These are phyloP conservation scores for Kwoniella dendrophila DNA, from an alignment of 768 basidiomycete genomes.

Conservation along the genomic window DNA sequence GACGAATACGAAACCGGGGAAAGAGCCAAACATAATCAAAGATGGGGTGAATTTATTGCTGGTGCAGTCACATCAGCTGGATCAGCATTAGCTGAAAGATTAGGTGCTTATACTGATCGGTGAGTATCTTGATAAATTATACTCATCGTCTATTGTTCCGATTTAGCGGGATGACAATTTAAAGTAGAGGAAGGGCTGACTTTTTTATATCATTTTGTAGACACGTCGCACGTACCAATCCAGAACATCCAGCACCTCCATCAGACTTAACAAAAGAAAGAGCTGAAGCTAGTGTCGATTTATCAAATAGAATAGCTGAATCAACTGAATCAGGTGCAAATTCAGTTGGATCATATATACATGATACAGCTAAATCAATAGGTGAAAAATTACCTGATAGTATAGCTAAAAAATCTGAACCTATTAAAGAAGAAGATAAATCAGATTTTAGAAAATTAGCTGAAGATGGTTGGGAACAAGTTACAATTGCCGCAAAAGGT, in stretches of 20 bases:
- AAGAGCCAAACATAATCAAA: conserved; percentile 19
- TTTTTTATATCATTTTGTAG: conserved; percentile 11
- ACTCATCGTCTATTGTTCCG: not conserved
- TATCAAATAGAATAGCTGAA: conserved; percentile 31
- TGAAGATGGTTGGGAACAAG: conserved; percentile 44
- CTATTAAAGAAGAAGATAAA: conserved; percentile 39
- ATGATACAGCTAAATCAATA: conserved; percentile 43
- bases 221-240: conserved; percentile 35
- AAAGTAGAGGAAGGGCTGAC: no score
- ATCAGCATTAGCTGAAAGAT: conserved; percentile 33
- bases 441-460: conserved; percentile 32
- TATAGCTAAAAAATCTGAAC: conserved; percentile 27
- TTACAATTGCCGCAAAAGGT: conserved; percentile 42
- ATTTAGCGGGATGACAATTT: no score
- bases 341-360: conserved; percentile 32
- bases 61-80: conserved; percentile 38
- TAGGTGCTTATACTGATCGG: conserved; percentile 40
- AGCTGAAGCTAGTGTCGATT: conserved; percentile 11
- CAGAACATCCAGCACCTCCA: conserved; percentile 34
- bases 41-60: conserved; percentile 49
- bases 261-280: conserved; percentile 18
- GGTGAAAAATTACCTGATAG: conserved; percentile 38
- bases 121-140: conserved; percentile 20
- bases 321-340: conserved; percentile 32
- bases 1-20: conserved; percentile 49